These are phyloP conservation scores for Verticillium alfalfae DNA, from an alignment of 2,329 filamentous ascomycete genomes.

Conservation along the genomic window DNA sequence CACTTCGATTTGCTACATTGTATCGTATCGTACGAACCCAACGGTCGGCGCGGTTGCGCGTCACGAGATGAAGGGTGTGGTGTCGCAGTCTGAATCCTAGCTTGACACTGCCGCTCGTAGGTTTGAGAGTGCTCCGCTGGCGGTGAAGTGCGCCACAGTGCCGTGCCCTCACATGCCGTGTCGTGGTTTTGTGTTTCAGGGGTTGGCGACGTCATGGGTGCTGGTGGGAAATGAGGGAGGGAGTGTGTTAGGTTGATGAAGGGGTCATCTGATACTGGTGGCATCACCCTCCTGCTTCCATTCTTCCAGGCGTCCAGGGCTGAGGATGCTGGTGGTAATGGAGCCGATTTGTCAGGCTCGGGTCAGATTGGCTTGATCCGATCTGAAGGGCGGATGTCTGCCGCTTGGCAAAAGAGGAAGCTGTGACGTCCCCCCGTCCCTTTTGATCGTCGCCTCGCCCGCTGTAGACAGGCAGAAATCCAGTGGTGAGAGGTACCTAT, in stretches of 20 bases:
- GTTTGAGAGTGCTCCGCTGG: background rate
- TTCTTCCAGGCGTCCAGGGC: background rate
- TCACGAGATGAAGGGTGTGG: background rate
- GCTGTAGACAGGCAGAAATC: background rate
- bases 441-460: background rate
- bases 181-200: background rate
- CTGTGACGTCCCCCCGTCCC: background rate
- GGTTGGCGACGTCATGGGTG: background rate
- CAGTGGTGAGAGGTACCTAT: background rate
- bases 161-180: background rate
- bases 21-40: background rate
- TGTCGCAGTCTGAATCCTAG: background rate
- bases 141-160: background rate
- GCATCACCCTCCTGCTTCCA: background rate
- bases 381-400: background rate
- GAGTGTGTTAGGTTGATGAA: background rate
- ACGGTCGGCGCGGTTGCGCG: background rate
- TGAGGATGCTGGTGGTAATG: background rate
- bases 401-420: background rate
- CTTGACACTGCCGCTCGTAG: background rate
- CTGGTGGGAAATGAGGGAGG: background rate
- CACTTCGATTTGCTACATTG: background rate
- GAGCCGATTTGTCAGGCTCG: background rate
- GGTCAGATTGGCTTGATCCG: background rate
- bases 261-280: background rate